phyloP scores from a whole-genome alignment of 1,139 yeast species.

The Magnusiomyces suaveolens region DNA sequence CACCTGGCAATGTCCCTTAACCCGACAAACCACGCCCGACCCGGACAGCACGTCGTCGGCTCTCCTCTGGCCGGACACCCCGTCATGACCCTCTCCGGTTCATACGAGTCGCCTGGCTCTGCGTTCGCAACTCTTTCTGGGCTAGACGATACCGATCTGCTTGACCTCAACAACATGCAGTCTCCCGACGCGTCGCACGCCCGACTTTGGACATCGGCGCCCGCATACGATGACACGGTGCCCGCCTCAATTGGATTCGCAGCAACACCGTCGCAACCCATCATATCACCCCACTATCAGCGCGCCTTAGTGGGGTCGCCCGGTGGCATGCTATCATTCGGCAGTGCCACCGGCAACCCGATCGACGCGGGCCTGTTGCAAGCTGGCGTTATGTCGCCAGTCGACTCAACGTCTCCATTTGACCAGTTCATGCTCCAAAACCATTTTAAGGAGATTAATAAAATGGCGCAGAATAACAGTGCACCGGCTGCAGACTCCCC shows the following conservation, averaged over 20 bases:
- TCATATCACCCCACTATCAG: no score
- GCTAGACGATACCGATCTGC: constrained; percentile 28
- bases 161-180: constrained; percentile 23
- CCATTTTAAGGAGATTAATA: no score
- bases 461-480: no score
- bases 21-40: background rate
- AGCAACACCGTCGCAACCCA: background rate
- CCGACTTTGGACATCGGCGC: background rate
- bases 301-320: background rate
- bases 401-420: no score
- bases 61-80: background rate
- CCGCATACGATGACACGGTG: no score
- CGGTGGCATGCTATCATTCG: no score
- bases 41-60: background rate
- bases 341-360: no score
- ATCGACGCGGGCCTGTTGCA: no score
- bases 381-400: no score
- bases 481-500: no score
- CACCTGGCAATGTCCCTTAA: background rate
- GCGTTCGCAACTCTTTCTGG: no score
- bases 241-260: background rate
- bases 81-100: background rate
- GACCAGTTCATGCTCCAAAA: no score
- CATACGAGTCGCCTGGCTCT: background rate
- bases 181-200: constrained; percentile 17